Conservation (phyloP, 176 grass and related monocot species). For the Hordeum vulgare region MorexV3_pseudomolecules_assembly NC_058523.1:56016051-56016550, state of each 20-base stretch:
- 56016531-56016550: too few species aligned
- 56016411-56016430: too few species aligned
- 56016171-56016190: not conserved
- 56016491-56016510: too few species aligned
- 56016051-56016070: constrained; percentile 45
- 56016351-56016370: not conserved
- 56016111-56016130: constrained; percentile 54
- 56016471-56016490: too few species aligned
- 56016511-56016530: too few species aligned
- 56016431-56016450: too few species aligned
- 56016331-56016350: not conserved
- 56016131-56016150: constrained; percentile 14
- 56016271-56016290: not conserved
- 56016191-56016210: constrained; percentile 27
- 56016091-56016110: constrained; percentile 63
- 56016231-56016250: constrained; percentile 22
- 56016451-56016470: too few species aligned
- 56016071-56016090: constrained; percentile 73
- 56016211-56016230: constrained; percentile 27
- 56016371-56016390: too few species aligned
- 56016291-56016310: not conserved
- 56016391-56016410: too few species aligned
- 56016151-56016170: constrained; percentile 25
- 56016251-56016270: not conserved
- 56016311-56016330: not conserved